Evolutionary conservation across 2,329 filamentous ascomycete species (phyloP).

Genomic region (Zymoseptoria brevis): DNA sequence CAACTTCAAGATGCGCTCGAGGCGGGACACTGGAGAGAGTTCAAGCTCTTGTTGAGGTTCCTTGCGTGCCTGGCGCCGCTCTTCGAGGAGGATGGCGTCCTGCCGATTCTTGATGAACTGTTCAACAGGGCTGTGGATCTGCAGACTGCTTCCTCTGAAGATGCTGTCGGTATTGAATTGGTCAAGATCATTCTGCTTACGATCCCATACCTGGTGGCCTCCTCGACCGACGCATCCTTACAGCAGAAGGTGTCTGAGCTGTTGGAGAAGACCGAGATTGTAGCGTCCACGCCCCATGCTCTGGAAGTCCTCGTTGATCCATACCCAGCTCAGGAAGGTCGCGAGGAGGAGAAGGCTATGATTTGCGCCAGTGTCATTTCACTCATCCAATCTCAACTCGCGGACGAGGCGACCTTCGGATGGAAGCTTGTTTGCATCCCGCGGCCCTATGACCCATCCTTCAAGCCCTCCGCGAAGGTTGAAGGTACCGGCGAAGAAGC

Average conservation of each 20-base stretch:
- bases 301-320: constrained; percentile 82
- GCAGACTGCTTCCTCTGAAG: constrained; percentile 86
- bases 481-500: constrained; percentile 29
- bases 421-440: constrained; percentile 66
- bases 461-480: constrained; percentile 14
- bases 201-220: constrained; percentile 79
- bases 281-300: constrained; percentile 78
- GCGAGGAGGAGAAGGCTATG: constrained; percentile 55
- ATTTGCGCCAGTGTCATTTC: constrained; percentile 65
- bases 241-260: constrained; percentile 67
- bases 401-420: constrained; percentile 61
- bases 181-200: constrained; percentile 95
- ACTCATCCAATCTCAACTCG: constrained; percentile 78
- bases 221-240: constrained; percentile 56
- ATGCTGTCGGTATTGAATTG: constrained; percentile 72
- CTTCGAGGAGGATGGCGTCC: constrained; percentile 76
- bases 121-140: constrained; percentile 85
- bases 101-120: constrained; percentile 78
- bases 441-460: constrained; percentile 43
- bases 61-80: constrained; percentile 76
- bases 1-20: constrained; percentile 60
- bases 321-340: constrained; percentile 51
- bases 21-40: constrained; percentile 74
- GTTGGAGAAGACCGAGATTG: constrained; percentile 90
- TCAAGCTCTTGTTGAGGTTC: constrained; percentile 85